These are phyloP conservation scores for Taphrina deformans DNA, from an alignment of 1,139 yeast species.

Conservation along the genomic window DNA sequence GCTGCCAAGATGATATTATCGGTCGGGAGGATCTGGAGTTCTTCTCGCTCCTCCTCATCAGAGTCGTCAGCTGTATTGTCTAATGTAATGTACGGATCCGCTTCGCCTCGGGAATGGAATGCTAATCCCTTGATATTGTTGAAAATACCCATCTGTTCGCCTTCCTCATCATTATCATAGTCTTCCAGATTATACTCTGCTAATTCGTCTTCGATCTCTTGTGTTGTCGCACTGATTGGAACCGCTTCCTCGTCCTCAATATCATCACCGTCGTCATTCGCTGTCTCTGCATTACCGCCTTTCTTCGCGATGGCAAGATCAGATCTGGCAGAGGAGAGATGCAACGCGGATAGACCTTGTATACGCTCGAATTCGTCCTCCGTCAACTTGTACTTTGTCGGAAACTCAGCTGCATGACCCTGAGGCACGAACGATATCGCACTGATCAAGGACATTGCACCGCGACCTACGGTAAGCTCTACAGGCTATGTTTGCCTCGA, in stretches of 20 bases:
- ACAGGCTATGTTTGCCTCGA: not conserved
- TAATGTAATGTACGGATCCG: conserved; percentile 73
- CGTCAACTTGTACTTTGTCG: conserved; percentile 80
- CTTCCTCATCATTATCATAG: conserved; percentile 64
- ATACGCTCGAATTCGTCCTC: conserved; percentile 94
- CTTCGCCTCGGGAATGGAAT: conserved; percentile 61
- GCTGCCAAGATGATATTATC: conserved; percentile 89
- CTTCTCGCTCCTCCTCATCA: conserved; percentile 71
- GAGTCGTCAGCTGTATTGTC: conserved; percentile 53
- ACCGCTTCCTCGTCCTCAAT: conserved; percentile 41
- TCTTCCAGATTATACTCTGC: conserved; percentile 80
- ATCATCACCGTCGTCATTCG: conserved; percentile 20
- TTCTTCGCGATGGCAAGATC: conserved; percentile 51
- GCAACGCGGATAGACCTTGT: conserved; percentile 77
- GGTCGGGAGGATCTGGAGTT: conserved; percentile 81
- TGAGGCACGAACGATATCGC: conserved; percentile 95
- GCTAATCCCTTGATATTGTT: conserved; percentile 51
- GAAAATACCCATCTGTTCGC: conserved; percentile 48
- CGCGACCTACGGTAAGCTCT: not conserved
- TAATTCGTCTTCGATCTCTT: conserved; percentile 71
- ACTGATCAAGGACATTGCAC: conserved; percentile 63
- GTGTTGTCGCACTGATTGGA: conserved; percentile 41
- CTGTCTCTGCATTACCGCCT: conserved; percentile 19
- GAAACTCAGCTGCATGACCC: conserved; percentile 91
- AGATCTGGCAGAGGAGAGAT: conserved; percentile 70